Base-by-base conservation (phyloP, 148 eudicot genomes). In the Linanthus parryae region DNA sequence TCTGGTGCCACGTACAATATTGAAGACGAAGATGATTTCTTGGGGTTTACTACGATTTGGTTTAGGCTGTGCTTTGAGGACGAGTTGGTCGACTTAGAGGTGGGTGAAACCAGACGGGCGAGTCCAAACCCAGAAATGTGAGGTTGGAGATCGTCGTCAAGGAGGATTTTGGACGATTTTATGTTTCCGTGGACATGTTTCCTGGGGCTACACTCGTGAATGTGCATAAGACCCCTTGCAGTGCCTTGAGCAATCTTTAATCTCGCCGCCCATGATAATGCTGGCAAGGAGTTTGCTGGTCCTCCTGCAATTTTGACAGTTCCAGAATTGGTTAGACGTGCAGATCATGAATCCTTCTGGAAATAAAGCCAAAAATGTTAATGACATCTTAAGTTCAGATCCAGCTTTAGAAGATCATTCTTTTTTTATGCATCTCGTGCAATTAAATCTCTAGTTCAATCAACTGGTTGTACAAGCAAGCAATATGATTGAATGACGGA, bases 161-260 rank as follows among this genome's bases (percentile, higher is more conserved):
- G 96, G 29, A 91, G 90, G 59, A 91, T 65, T 72, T 91, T 87
- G 8, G 98, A 86, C 18, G 96, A 79, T 70, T 84, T 91, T 35
- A 91, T 64, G 74, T 79, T 84, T 3, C 94, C 89, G 12, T 91
- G 98, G 39, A 77, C 58, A 23, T 81, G 75, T 49, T 87, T 91
- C 37, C 68, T 67, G 0, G 94, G 95, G 70, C 76, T 79, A 76
- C 85, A 87, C 17, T 91, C 98, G n/a, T 91, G 96, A 44, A 91
- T 87, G 77, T 91, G 85, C 49, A 43, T 52, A 17, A 91, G 73
- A 61, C 80, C 95, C 67, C 79, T 74, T 12, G 95, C 89, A 14
- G 68, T 48, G 20, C 88, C 95, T 74, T 74, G 94, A 48, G 69
- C 74, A 18, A 91, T 83, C 50, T 75, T 76, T 52, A 86, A 52